Evolutionary conservation across 345 rosid species (phyloP).

Genomic region (Brassica carinata): DNA sequence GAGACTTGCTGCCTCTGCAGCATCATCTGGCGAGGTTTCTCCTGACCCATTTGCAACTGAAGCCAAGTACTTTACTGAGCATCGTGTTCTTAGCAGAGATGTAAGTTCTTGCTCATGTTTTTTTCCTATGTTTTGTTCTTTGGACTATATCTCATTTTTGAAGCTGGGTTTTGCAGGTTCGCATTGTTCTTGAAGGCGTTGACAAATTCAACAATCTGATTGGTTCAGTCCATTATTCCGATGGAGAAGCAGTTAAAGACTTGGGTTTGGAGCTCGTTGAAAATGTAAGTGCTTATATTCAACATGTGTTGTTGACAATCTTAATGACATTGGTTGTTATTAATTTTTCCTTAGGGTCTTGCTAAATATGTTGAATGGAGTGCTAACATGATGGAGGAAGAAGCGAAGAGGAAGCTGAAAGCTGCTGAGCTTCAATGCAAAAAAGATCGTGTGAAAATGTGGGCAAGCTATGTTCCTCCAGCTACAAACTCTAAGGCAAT

Average conservation of each 20-base stretch:
- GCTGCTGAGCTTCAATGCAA: slow-evolving; percentile 91
- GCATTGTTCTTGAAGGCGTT: slow-evolving; percentile 93
- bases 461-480: slow-evolving; percentile 89
- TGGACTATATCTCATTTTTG: slow-evolving; percentile 3
- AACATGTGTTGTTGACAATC: not conserved
- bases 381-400: slow-evolving; percentile 96
- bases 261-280: slow-evolving; percentile 91
- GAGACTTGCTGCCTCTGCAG: slow-evolving; percentile 76
- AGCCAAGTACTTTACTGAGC: slow-evolving; percentile 92
- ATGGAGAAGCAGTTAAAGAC: slow-evolving; percentile 84
- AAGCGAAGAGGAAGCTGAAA: slow-evolving; percentile 75
- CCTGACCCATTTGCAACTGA: slow-evolving; percentile 82
- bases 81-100: slow-evolving; percentile 83
- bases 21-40: slow-evolving; percentile 58
- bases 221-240: slow-evolving; percentile 92
- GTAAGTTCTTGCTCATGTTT: slow-evolving; percentile 44
- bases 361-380: slow-evolving; percentile 99
- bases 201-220: slow-evolving; percentile 93
- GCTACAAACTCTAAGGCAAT: slow-evolving; percentile 84
- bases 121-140: slow-evolving; percentile 7
- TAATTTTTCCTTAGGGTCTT: slow-evolving; percentile 59
- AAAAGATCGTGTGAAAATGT: slow-evolving; percentile 66
- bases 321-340: slow-evolving; percentile 12
- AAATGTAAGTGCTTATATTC: slow-evolving; percentile 55
- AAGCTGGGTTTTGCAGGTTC: slow-evolving; percentile 59